A percentile compares a stretch with the other conserved stretches of the same genome.
Conservation (phyloP, 768 basidiomycete species). For the Sarcodon aspratus region DNA sequence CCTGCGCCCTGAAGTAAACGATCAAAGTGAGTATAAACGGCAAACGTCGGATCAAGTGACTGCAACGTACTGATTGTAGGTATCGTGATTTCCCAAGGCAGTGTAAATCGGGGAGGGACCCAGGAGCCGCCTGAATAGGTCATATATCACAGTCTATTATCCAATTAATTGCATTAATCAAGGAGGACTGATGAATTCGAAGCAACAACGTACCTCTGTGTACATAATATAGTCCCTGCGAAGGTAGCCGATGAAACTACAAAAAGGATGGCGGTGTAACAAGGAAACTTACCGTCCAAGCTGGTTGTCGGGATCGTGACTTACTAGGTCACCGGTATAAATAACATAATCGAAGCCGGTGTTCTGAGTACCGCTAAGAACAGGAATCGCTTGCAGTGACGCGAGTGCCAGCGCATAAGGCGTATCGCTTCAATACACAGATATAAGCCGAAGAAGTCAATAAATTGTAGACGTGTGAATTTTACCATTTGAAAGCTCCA, state of each 20-base stretch:
- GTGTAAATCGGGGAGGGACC: constrained; percentile 66
- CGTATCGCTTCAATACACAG: constrained; percentile 33
- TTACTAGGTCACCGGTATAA: constrained; percentile 66
- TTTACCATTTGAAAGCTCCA: constrained; percentile 50
- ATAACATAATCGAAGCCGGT: constrained; percentile 55
- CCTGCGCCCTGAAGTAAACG: constrained; percentile 33
- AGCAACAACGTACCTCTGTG: constrained; percentile 36
- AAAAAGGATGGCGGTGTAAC: too few species aligned
- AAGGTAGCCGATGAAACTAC: not conserved
- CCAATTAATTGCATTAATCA: not conserved
- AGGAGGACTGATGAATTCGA: not conserved
- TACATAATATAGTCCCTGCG: constrained; percentile 47
- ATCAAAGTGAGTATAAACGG: not conserved
- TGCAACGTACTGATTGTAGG: constrained; percentile 44
- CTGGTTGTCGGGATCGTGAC: constrained; percentile 60
- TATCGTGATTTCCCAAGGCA: constrained; percentile 70
- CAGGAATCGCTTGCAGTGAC: constrained; percentile 56
- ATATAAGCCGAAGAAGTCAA: not conserved
- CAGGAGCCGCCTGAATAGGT: constrained; percentile 50
- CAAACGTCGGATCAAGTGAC: not conserved
- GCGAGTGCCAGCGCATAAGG: constrained; percentile 50
- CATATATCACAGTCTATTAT: constrained; percentile 47
- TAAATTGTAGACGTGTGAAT: not conserved
- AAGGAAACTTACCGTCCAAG: constrained; percentile 37
- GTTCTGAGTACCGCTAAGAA: constrained; percentile 45